These are phyloP conservation scores for Coprinopsis strossmayeri DNA, from an alignment of 768 basidiomycete genomes.

Conservation along the genomic window DNA sequence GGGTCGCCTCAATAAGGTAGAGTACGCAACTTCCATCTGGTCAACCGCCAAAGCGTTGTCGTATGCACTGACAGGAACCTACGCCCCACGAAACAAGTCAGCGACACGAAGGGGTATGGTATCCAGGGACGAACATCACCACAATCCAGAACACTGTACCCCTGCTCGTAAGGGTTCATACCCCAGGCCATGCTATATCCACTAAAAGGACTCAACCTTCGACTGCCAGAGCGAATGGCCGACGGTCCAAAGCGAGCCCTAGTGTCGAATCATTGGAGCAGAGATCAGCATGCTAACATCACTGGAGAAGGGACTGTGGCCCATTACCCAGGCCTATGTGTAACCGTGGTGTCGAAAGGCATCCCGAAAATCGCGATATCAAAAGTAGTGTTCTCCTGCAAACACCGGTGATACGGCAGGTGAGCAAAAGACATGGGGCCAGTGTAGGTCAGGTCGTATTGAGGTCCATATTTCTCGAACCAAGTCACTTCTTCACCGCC, in stretches of 20 bases:
- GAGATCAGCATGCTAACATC: no score
- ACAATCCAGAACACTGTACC: constrained; percentile 67
- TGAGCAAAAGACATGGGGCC: constrained; percentile 84
- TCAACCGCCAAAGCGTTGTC: constrained; percentile 81
- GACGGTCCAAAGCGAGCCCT: constrained; percentile 87
- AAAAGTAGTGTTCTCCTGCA: constrained; percentile 53
- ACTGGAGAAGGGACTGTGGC: no score
- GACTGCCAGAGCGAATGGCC: constrained; percentile 76
- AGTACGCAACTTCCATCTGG: constrained; percentile 84
- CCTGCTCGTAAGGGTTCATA: constrained; percentile 54
- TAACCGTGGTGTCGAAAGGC: constrained; percentile 70
- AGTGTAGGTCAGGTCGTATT: constrained; percentile 68
- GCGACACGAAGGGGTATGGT: background rate
- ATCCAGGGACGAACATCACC: constrained; percentile 53
- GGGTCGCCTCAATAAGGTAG: constrained; percentile 60
- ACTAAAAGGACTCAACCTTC: constrained; percentile 48
- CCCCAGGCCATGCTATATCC: constrained; percentile 74
- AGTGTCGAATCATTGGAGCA: no score
- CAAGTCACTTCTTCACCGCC: no score
- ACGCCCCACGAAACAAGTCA: background rate
- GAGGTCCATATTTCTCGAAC: constrained; percentile 68
- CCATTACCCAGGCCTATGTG: constrained; percentile 50
- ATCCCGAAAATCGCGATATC: constrained; percentile 80
- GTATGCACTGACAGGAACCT: constrained; percentile 76
- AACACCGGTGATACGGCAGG: constrained; percentile 64